Conservation (phyloP, 225 moss, liverwort and hornwort species). For the Thuidium tamariscinum region DNA sequence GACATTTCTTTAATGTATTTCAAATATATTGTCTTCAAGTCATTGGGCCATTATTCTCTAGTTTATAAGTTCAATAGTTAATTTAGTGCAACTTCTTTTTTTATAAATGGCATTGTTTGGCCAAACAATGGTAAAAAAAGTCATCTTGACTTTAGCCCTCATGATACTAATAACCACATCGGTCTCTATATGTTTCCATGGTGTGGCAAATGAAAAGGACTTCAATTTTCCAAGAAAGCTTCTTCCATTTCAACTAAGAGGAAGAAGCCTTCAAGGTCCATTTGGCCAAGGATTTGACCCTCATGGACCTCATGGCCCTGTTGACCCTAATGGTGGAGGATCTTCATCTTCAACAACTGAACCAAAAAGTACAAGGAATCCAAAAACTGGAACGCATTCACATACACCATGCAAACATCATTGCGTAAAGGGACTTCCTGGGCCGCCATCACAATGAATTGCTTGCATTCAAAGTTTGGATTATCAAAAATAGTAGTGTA, state of each 20-base stretch:
- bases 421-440: neutral
- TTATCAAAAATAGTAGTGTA: neutral
- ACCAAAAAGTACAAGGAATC: neutral
- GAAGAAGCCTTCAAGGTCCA: neutral
- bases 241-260: neutral
- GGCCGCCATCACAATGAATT: neutral
- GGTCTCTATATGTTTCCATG: fast-evolving
- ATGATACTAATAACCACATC: too few relatives aligned
- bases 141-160: neutral
- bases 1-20: neutral
- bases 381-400: fast-evolving
- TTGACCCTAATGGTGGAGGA: neutral
- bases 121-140: fast-evolving
- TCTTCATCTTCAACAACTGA: fast-evolving
- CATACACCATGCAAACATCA: neutral
- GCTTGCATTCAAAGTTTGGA: neutral
- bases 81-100: neutral
- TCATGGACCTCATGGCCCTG: neutral
- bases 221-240: neutral
- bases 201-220: fast-evolving
- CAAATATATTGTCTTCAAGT: fast-evolving
- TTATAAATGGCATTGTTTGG: neutral
- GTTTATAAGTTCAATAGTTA: neutral
- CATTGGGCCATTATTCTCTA: neutral
- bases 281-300: too few relatives aligned